phyloP scores from a whole-genome alignment of 2,329 filamentous ascomycete species.

The Fusarium sp. region DNA sequence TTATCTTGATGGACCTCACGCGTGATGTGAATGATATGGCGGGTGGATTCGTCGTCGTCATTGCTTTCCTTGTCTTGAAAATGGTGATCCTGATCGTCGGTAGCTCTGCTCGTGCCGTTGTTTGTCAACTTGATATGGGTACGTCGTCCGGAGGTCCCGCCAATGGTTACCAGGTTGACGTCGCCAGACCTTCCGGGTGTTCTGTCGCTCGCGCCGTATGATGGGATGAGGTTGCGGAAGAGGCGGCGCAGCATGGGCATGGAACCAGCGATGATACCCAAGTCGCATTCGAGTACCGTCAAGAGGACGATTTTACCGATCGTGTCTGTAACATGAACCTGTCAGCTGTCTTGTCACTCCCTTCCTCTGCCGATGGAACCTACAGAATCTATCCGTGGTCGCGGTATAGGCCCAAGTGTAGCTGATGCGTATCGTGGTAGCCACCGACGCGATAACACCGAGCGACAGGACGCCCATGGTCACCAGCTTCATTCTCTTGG shows the following conservation, averaged over 20 bases:
- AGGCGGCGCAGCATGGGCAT: conserved; percentile 45
- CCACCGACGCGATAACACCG: conserved; percentile 35
- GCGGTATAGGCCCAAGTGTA: conserved; percentile 37
- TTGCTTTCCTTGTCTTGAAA: conserved; percentile 39
- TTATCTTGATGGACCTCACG: conserved; percentile 35
- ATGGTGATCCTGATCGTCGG: conserved; percentile 10
- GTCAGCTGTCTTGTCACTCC: neutral
- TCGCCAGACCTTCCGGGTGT: conserved; percentile 27
- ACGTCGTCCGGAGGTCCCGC: conserved; percentile 16
- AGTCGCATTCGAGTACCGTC: conserved; percentile 45
- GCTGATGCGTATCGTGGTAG: conserved; percentile 39
- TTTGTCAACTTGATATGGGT: conserved; percentile 31
- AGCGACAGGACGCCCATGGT: conserved; percentile 33
- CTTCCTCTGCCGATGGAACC: neutral
- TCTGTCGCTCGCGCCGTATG: conserved; percentile 19
- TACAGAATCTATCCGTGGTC: conserved; percentile 17
- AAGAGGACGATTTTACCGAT: conserved; percentile 44
- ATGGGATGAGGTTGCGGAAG: conserved; percentile 30
- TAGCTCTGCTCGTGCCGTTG: conserved; percentile 11
- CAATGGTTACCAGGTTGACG: conserved; percentile 35
- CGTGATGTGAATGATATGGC: conserved; percentile 37
- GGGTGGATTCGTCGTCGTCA: conserved; percentile 32
- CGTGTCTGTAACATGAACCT: conserved; percentile 13
- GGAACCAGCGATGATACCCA: conserved; percentile 47
- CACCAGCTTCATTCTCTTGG: conserved; percentile 26